These are phyloP conservation scores for Diaporthe vaccinii DNA, from an alignment of 2,329 filamentous ascomycete species.

Conservation along the genomic window DNA sequence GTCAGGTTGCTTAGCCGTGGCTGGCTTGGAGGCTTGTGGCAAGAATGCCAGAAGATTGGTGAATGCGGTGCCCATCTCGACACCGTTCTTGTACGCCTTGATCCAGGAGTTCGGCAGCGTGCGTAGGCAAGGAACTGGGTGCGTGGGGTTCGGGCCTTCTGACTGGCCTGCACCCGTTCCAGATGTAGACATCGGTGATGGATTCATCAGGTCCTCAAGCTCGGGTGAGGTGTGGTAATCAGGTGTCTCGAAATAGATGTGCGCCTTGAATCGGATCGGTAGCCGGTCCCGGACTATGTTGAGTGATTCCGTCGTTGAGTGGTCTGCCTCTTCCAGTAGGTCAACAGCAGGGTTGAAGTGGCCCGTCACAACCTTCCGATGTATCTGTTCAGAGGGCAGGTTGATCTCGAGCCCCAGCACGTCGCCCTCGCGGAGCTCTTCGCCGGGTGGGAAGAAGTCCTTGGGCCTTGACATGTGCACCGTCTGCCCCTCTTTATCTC, in stretches of 20 bases:
- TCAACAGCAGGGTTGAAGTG: conserved; percentile 91
- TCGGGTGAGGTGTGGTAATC: conserved; percentile 91
- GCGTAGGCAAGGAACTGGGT: conserved; percentile 80
- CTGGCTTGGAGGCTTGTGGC: conserved; percentile 85
- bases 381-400: conserved; percentile 85
- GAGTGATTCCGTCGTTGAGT: conserved; percentile 68
- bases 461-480: conserved; percentile 95
- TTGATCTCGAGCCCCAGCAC: conserved; percentile 95
- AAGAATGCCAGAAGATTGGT: conserved; percentile 90
- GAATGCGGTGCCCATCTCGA: conserved; percentile 87
- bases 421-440: conserved; percentile 88
- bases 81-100: conserved; percentile 93
- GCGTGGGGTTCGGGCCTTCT: conserved; percentile 78
- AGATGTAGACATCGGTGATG: conserved; percentile 64
- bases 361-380: conserved; percentile 89
- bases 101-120: conserved; percentile 90
- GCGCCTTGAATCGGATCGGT: conserved; percentile 92
- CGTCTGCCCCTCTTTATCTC: conserved; percentile 90
- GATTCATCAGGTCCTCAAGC: conserved; percentile 86
- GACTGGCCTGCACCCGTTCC: conserved; percentile 58
- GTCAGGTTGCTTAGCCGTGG: conserved; percentile 71
- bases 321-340: conserved; percentile 68
- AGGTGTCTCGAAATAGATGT: conserved; percentile 93
- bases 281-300: conserved; percentile 97
- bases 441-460: conserved; percentile 84